Evolutionary conservation across 768 basidiomycete species (phyloP).

Genomic region (Multifurca ochricompacta): DNA sequence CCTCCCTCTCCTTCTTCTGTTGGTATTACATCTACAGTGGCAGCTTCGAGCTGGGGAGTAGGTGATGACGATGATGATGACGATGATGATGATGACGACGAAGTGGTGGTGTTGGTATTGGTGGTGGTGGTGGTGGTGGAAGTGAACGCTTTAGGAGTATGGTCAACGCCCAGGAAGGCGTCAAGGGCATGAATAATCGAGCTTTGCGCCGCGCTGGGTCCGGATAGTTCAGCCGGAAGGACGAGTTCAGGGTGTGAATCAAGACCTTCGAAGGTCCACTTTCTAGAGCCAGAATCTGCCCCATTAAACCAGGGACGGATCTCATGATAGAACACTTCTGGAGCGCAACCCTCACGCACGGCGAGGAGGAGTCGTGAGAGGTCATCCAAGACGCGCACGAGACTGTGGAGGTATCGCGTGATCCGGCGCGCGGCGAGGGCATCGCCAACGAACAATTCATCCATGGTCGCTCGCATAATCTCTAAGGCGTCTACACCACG

Average conservation of each 20-base stretch:
- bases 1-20: too few species aligned
- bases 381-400: constrained; percentile 58
- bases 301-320: constrained; percentile 61
- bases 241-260: constrained; percentile 28
- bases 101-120: too few species aligned
- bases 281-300: constrained; percentile 33
- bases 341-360: constrained; percentile 65
- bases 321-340: constrained; percentile 50
- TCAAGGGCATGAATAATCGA: constrained; percentile 50
- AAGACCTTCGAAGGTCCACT: constrained; percentile 42
- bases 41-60: background rate
- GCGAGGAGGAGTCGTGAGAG: constrained; percentile 51
- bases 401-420: constrained; percentile 51
- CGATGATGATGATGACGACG: background rate
- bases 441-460: constrained; percentile 77
- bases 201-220: constrained; percentile 56
- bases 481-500: constrained; percentile 78
- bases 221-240: constrained; percentile 37
- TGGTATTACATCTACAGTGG: too few species aligned
- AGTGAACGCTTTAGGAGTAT: constrained; percentile 28
- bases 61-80: background rate
- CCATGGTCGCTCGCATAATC: constrained; percentile 78
- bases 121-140: constrained; percentile 5
- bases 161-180: constrained; percentile 45
- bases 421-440: constrained; percentile 40